Evolutionary conservation across 2,329 filamentous ascomycete species (phyloP), one percentile per base, ranked within the genome.

Genomic region (Macroventuria anomochaeta): DNA sequence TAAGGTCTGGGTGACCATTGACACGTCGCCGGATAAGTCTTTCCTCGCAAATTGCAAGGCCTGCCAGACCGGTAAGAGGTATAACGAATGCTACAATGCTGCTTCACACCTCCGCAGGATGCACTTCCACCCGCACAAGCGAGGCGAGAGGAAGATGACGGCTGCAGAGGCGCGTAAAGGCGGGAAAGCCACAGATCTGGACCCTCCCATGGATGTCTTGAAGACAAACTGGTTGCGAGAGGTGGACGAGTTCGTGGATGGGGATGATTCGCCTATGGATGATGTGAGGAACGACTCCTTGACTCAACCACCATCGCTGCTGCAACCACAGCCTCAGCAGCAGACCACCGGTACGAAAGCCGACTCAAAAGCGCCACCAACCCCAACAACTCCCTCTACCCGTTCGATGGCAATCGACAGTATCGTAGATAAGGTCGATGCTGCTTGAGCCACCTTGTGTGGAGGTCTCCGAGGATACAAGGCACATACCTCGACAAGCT

Each of bases 21-120:
- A 88, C 63, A 83, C 83, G 25, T 78, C 84, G 75, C 70, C 82
- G 61, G 73, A 85, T 77, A 75, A 82, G 83, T 75, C 82, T 73
- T 87, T 92, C 32, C 83, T 97, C 18, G 80, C 81, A 25, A 89
- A 90, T 59, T 96, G 93, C 83, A 96, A 96, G 75, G 84, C 89
- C 26, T 97, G 93, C 73, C 83, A 83, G 43, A 82, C 82, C 15
- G 79, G 83, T 46, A 96, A 96, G 79, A 83, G 84, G 61, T 97
- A 97, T 65, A 90, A 90, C 11, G 90, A 90, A 26, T 95, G 96
- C 76, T 97, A 97, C 76, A 97, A 97, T 67, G 93, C 92, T 0
- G 92, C 91, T 0, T 93, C 91, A 3, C 93, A 97, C 72, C 83
- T 97, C 18, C 84, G 93, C 26, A 86, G 93, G 43, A 89, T 89